Conservation (phyloP, 2,329 filamentous ascomycete genomes). For the Calonectria fujianensis region DNA sequence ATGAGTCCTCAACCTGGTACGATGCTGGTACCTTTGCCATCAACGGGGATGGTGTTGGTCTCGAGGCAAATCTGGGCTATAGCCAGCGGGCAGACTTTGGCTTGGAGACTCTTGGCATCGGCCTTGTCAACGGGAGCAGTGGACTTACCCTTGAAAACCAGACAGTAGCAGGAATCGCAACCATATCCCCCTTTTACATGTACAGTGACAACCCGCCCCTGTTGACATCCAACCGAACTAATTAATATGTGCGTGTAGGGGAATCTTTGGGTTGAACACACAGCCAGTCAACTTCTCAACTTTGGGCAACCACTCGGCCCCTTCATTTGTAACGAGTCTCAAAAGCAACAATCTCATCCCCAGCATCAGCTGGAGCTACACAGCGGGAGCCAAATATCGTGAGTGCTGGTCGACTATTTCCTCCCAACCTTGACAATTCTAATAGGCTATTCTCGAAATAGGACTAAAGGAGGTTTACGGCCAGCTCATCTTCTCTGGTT, state of each 20-base stretch:
- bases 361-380: slow-evolving; percentile 29
- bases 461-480: slow-evolving; percentile 23
- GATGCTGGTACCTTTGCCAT: slow-evolving; percentile 14
- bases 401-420: not conserved
- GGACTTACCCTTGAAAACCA: slow-evolving; percentile 23
- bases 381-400: slow-evolving; percentile 25
- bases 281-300: slow-evolving; percentile 26
- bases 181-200: slow-evolving; percentile 12
- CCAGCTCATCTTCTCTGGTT: slow-evolving; percentile 25
- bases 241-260: not conserved
- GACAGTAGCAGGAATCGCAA: slow-evolving; percentile 8
- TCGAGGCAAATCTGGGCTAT: slow-evolving; percentile 23
- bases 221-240: not conserved
- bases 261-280: slow-evolving; percentile 25
- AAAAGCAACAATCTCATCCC: slow-evolving; percentile 8
- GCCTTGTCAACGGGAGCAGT: slow-evolving; percentile 23
- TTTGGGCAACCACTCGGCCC: slow-evolving; percentile 14
- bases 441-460: not conserved
- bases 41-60: slow-evolving; percentile 22
- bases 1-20: slow-evolving; percentile 24
- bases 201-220: not conserved
- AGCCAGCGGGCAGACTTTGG: slow-evolving; percentile 26
- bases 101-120: slow-evolving; percentile 11
- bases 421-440: not conserved
- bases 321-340: slow-evolving; percentile 18